Percentiles rank a stretch among this genome's conserved stretches.
Conservation (phyloP, 1,139 yeast species). For the Suhomyces bokatorum region DNA sequence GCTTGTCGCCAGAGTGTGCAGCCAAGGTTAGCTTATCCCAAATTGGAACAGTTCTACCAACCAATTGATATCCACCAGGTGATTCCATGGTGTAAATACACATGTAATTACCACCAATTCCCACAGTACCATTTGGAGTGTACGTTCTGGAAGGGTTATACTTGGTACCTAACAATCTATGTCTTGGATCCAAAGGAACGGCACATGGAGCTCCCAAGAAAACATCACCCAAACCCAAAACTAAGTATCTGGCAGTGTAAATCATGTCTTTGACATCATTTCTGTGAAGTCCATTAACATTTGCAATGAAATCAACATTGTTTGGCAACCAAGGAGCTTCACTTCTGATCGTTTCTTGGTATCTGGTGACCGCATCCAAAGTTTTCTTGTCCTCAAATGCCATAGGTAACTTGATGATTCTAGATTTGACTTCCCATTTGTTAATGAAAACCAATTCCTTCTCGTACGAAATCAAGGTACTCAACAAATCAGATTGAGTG, state of each 20-base stretch:
- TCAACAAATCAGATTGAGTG: conserved; percentile 60
- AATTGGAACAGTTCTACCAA: conserved; percentile 94
- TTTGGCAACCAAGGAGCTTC: conserved; percentile 98
- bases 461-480: conserved; percentile 71
- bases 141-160: conserved; percentile 95
- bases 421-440: conserved; percentile 83
- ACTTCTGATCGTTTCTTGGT: conserved; percentile 88
- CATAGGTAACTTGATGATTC: conserved; percentile 85
- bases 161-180: conserved; percentile 86
- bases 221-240: conserved; percentile 94
- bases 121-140: conserved; percentile 96
- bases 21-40: conserved; percentile 94
- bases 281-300: conserved; percentile 78
- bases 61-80: conserved; percentile 97
- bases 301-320: conserved; percentile 91
- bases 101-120: conserved; percentile 98
- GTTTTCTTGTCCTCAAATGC: conserved; percentile 93
- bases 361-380: conserved; percentile 83
- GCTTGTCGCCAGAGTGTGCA: conserved; percentile 60
- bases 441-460: conserved; percentile 68
- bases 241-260: conserved; percentile 86
- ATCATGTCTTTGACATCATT: conserved; percentile 77
- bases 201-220: conserved; percentile 98
- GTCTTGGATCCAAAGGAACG: conserved; percentile 95
- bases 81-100: conserved; percentile 98